Evolutionary conservation across 2,329 filamentous ascomycete genomes (phyloP).

Genomic region (Aspergillus hortae): DNA sequence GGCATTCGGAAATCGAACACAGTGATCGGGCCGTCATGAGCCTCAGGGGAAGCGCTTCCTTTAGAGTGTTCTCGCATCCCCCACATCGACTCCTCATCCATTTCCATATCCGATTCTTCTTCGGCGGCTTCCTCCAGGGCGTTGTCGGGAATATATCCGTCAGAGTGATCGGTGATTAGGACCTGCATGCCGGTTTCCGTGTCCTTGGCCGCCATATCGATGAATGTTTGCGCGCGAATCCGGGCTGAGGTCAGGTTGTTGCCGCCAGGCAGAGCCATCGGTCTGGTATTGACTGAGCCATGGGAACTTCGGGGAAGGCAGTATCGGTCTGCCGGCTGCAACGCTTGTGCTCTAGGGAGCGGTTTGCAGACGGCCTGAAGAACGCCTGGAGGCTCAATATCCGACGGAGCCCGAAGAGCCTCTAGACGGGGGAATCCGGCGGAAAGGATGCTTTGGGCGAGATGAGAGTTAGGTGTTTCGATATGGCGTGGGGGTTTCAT

Average conservation of each 20-base stretch:
- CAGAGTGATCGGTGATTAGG: constrained; percentile 41
- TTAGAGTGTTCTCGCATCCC: constrained; percentile 22
- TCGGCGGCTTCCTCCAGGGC: constrained; percentile 26
- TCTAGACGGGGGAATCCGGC: constrained; percentile 41
- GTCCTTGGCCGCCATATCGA: constrained; percentile 41
- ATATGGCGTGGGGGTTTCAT: constrained; percentile 28
- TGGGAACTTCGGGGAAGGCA: constrained; percentile 41
- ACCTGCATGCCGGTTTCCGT: constrained; percentile 39
- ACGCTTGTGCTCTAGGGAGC: constrained; percentile 34
- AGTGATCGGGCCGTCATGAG: constrained; percentile 29
- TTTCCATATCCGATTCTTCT: constrained; percentile 29
- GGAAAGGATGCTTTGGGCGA: constrained; percentile 42
- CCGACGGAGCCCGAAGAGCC: constrained; percentile 41
- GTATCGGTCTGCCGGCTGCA: constrained; percentile 39
- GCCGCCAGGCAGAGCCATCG: constrained; percentile 38
- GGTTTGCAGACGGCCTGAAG: constrained; percentile 44
- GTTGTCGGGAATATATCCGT: constrained; percentile 34
- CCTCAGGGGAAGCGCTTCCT: constrained; percentile 14
- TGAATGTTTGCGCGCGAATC: constrained; percentile 44
- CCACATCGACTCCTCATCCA: constrained; percentile 32
- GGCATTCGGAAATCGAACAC: constrained; percentile 42
- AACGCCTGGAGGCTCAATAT: constrained; percentile 42
- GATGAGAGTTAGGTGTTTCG: constrained; percentile 40
- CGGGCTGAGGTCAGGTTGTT: constrained; percentile 44
- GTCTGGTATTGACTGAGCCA: constrained; percentile 38